phyloP scores from a whole-genome alignment of 2,329 filamentous ascomycete genomes.

The Exutisphaerella laricina region DNA sequence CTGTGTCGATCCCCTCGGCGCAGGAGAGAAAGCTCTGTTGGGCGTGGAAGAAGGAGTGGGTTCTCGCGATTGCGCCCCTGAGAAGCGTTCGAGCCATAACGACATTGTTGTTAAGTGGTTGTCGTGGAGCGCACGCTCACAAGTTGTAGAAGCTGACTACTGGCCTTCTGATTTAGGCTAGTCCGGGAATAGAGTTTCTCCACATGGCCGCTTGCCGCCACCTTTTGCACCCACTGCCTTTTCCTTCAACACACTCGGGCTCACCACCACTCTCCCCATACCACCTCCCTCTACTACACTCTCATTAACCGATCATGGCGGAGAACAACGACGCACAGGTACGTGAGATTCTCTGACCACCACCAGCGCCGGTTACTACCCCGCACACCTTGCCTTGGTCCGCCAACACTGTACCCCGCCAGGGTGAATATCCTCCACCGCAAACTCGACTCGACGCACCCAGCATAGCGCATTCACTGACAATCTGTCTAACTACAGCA shows the following conservation, averaged over 20 bases:
- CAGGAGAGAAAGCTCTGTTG: slow-evolving; percentile 64
- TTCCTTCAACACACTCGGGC: too few species aligned
- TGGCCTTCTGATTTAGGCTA: too few species aligned
- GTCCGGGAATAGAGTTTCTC: too few species aligned
- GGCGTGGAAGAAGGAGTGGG: slow-evolving; percentile 55
- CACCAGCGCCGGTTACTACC: too few species aligned
- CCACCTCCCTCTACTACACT: slow-evolving; percentile 31
- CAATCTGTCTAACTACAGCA: slow-evolving; percentile 35
- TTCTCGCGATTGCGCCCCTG: slow-evolving; percentile 66
- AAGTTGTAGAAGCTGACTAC: too few species aligned
- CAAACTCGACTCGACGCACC: background rate
- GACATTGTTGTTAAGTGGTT: too few species aligned
- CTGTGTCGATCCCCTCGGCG: slow-evolving; percentile 61
- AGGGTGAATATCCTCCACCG: background rate
- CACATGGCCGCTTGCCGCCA: too few species aligned
- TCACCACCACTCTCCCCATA: slow-evolving; percentile 31
- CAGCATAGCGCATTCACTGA: slow-evolving; percentile 13
- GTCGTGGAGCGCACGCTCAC: too few species aligned
- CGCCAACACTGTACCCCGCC: background rate
- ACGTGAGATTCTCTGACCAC: slow-evolving; percentile 39
- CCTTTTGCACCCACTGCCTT: too few species aligned
- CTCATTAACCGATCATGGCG: slow-evolving; percentile 54
- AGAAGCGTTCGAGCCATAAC: slow-evolving; percentile 91
- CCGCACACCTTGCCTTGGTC: too few species aligned
- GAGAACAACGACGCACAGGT: slow-evolving; percentile 57